phyloP scores from a whole-genome alignment of 192 early-diverging fungal genomes.

The Radiomyces spectabilis region DNA sequence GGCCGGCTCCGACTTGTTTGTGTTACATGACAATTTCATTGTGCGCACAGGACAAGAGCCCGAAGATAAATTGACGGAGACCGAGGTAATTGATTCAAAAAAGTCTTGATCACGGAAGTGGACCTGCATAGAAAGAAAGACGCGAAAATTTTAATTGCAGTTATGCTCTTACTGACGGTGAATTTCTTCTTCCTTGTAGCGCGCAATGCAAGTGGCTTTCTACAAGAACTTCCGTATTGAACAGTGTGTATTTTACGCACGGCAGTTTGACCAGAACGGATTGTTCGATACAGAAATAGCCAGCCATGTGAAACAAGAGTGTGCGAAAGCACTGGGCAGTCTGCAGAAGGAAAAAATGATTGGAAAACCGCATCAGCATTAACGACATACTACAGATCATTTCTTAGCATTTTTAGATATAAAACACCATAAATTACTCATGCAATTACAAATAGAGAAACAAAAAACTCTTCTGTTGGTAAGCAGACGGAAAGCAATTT shows the following conservation, averaged over 20 bases:
- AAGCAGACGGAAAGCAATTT: no score
- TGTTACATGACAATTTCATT: conserved; percentile 37
- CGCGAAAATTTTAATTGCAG: background rate
- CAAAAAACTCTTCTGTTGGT: no score
- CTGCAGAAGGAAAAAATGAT: conserved; percentile 9
- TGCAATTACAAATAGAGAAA: no score
- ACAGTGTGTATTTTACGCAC: conserved; percentile 11
- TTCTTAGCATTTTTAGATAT: no score
- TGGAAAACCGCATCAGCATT: no score
- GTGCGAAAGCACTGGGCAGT: conserved; percentile 2
- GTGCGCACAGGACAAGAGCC: conserved; percentile 18
- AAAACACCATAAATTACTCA: no score
- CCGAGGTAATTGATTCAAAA: conserved; percentile 26
- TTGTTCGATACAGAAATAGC: background rate
- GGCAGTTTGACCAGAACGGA: conserved; percentile 6
- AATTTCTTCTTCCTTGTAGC: background rate
- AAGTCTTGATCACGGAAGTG: background rate
- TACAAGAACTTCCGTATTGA: conserved; percentile 11
- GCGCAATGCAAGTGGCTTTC: background rate
- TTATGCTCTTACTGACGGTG: background rate
- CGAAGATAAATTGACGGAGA: conserved; percentile 18
- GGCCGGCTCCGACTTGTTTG: conserved; percentile 46
- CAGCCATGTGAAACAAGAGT: conserved; percentile 11
- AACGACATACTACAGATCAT: no score
- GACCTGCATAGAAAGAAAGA: background rate